phyloP scores from a whole-genome alignment of 371 early-diverging fungal genomes.

The Conidiobolus incongruus region DNA sequence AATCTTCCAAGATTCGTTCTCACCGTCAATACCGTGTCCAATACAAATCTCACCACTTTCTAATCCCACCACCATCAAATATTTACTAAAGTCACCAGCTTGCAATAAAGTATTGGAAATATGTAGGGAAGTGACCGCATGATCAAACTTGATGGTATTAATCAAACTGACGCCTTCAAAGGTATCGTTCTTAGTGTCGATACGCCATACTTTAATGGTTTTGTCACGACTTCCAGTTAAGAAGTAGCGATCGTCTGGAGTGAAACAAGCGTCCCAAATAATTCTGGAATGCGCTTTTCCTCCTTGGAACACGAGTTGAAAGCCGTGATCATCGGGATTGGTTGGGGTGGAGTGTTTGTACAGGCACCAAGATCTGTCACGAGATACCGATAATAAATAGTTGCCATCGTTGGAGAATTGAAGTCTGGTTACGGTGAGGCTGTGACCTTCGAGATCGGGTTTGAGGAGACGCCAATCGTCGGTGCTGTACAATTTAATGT shows the following conservation, averaged over 20 bases:
- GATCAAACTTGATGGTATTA: slow-evolving; percentile 37
- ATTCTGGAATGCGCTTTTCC: slow-evolving; percentile 78
- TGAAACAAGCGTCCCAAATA: slow-evolving; percentile 81
- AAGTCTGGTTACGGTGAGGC: slow-evolving; percentile 65
- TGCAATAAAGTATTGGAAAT: slow-evolving; percentile 26
- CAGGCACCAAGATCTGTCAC: slow-evolving; percentile 80
- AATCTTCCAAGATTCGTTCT: slow-evolving; percentile 14
- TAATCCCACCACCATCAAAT: slow-evolving; percentile 57
- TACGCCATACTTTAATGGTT: slow-evolving; percentile 16
- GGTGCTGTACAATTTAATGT: slow-evolving; percentile 44
- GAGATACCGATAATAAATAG: slow-evolving; percentile 51
- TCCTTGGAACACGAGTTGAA: slow-evolving; percentile 25
- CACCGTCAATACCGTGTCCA: slow-evolving; percentile 10
- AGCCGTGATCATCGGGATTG: slow-evolving; percentile 11
- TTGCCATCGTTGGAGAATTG: slow-evolving; percentile 50
- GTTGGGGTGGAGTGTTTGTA: slow-evolving; percentile 27
- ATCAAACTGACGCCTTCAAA: slow-evolving; percentile 9
- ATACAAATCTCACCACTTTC: slow-evolving; percentile 54
- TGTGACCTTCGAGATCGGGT: slow-evolving; percentile 41
- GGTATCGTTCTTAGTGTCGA: slow-evolving; percentile 1
- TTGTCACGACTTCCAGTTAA: slow-evolving; percentile 87
- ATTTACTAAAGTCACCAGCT: slow-evolving; percentile 17
- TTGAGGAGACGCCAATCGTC: slow-evolving; percentile 42
- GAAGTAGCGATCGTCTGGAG: slow-evolving; percentile 50
- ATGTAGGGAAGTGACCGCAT: slow-evolving; percentile 59